A percentile compares a stretch with the other conserved stretches of the same genome.
Conservation (phyloP, 108 stramenopile species). For the Nannochloropsis gaditana region DNA sequence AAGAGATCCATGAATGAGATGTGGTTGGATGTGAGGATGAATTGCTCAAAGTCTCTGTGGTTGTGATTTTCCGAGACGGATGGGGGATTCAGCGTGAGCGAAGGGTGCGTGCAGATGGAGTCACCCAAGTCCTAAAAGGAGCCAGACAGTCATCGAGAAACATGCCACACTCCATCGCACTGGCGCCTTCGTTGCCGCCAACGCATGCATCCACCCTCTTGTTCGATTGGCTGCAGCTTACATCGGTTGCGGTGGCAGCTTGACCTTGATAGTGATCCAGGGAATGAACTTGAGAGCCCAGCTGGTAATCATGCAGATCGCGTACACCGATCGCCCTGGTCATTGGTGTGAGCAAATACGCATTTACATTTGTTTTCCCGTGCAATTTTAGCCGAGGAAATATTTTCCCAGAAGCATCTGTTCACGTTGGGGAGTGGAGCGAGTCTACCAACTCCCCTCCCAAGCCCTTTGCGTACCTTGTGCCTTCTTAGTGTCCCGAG, state of each 20-base stretch:
- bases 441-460: not conserved
- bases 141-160: too few species aligned
- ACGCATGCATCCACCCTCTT: too few species aligned
- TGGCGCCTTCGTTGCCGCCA: too few species aligned
- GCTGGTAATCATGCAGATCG: not conserved
- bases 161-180: too few species aligned
- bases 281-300: constrained; percentile 5
- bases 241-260: not conserved
- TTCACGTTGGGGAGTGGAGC: too few species aligned
- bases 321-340: not conserved
- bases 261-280: constrained; percentile 18
- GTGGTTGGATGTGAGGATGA: not conserved
- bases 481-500: constrained; percentile 5
- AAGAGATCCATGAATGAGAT: not conserved
- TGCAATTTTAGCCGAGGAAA: not conserved
- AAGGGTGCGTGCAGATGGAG: too few species aligned
- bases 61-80: too few species aligned
- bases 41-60: not conserved
- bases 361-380: not conserved
- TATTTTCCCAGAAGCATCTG: too few species aligned
- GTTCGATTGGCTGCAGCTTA: too few species aligned
- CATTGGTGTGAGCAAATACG: not conserved
- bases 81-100: too few species aligned
- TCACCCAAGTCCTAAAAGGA: too few species aligned
- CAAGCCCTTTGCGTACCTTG: not conserved